Conservation (phyloP, 1,284 basidiomycete species). For the Athelia sp. region DNA sequence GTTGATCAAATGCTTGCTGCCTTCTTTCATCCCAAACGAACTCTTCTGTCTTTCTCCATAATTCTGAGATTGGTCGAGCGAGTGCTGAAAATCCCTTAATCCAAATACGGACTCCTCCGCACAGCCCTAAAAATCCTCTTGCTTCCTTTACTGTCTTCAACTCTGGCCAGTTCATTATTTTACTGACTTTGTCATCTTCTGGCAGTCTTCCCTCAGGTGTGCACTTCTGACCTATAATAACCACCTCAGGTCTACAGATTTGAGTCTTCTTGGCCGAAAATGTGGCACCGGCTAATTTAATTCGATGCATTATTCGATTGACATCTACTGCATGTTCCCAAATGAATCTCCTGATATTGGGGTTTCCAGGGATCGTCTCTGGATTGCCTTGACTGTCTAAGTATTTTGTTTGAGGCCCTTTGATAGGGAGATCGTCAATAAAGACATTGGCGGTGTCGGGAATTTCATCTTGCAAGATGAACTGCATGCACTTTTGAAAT, state of each 20-base stretch:
- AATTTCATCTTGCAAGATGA: slow-evolving; percentile 23
- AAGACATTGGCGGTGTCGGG: slow-evolving; percentile 19
- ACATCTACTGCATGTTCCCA: slow-evolving; percentile 26
- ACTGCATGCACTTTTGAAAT: slow-evolving; percentile 29
- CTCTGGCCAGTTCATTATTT: slow-evolving; percentile 23
- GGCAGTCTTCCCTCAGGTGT: slow-evolving; percentile 18
- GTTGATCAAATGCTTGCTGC: slow-evolving; percentile 19
- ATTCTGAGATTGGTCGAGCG: slow-evolving; percentile 18
- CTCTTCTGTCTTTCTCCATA: slow-evolving; percentile 15
- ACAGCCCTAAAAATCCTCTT: slow-evolving; percentile 22
- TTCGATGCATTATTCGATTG: slow-evolving; percentile 19
- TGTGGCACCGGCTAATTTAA: slow-evolving; percentile 15
- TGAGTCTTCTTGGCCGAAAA: slow-evolving; percentile 19
- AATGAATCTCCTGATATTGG: slow-evolving; percentile 24
- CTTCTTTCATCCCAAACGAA: slow-evolving; percentile 22
- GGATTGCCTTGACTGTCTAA: slow-evolving; percentile 13
- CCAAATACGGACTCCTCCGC: slow-evolving; percentile 23
- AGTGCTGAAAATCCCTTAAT: slow-evolving; percentile 21
- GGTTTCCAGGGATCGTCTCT: slow-evolving; percentile 17
- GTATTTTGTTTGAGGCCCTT: slow-evolving; percentile 9
- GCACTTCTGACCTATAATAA: slow-evolving; percentile 19
- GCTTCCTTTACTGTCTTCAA: slow-evolving; percentile 19
- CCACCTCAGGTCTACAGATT: slow-evolving; percentile 15
- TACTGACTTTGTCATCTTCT: slow-evolving; percentile 17
- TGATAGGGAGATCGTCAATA: slow-evolving; percentile 13